These are phyloP conservation scores for Zygosaccharomyces gambellarensis DNA, from an alignment of 805 yeast species.

Conservation along the genomic window DNA sequence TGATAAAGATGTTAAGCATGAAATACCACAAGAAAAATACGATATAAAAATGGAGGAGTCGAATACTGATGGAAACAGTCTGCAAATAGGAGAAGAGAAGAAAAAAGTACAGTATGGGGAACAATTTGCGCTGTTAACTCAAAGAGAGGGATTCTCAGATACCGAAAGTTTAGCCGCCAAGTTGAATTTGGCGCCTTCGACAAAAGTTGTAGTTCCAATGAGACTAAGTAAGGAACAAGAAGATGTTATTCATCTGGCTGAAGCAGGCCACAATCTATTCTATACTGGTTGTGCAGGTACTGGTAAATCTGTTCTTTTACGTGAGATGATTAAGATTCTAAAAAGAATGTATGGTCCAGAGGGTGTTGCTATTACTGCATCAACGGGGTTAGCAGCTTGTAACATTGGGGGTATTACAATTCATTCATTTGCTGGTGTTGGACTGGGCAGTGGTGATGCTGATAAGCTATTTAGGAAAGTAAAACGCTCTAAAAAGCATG, in stretches of 20 bases:
- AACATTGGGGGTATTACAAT: conserved; percentile 76
- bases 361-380: conserved; percentile 71
- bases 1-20: neutral
- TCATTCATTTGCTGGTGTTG: conserved; percentile 75
- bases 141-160: conserved; percentile 20
- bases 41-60: neutral
- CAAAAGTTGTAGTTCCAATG: conserved; percentile 30
- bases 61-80: conserved; percentile 4
- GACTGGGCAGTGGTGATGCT: conserved; percentile 56
- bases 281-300: conserved; percentile 99
- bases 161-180: conserved; percentile 12
- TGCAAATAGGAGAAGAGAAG: conserved; percentile 12
- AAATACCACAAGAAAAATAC: neutral
- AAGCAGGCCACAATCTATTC: conserved; percentile 64
- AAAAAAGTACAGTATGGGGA: conserved; percentile 18
- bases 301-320: conserved; percentile 86
- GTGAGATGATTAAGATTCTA: conserved; percentile 53
- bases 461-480: conserved; percentile 47
- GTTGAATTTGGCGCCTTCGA: conserved; percentile 20
- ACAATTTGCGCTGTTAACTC: conserved; percentile 32
- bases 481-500: conserved; percentile 45
- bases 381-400: conserved; percentile 81
- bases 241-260: conserved; percentile 58
- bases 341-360: conserved; percentile 42
- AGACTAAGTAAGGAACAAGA: conserved; percentile 57